Conservation (phyloP, 192 early-diverging fungal species). For the Coemansia sp. region DNA sequence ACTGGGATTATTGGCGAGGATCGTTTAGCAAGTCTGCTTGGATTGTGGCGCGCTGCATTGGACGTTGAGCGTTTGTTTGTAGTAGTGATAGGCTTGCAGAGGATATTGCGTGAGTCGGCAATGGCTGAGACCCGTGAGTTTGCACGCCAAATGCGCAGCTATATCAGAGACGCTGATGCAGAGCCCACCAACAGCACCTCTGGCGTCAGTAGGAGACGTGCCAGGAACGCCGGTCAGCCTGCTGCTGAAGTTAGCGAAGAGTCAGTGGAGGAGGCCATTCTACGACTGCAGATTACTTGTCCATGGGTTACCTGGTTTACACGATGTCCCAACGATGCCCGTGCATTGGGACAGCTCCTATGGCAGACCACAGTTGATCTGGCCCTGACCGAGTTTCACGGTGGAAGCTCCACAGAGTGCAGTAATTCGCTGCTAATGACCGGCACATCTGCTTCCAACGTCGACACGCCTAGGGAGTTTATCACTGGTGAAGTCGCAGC, state of each 20-base stretch:
- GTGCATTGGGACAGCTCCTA: conserved; percentile 27
- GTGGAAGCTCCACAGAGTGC: not conserved
- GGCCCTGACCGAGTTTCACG: conserved; percentile 17
- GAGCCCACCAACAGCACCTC: not conserved
- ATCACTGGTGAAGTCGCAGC: conserved; percentile 16
- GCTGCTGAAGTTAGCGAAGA: conserved; percentile 4
- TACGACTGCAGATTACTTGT: conserved; percentile 29
- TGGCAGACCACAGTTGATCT: conserved; percentile 36
- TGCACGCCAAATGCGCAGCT: conserved; percentile 36
- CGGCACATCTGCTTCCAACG: not conserved
- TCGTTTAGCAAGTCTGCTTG: conserved; percentile 12
- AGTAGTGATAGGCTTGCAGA: conserved; percentile 36
- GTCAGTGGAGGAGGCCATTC: conserved; percentile 21
- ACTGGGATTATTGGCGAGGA: conserved; percentile 9
- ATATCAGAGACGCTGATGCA: conserved; percentile 12
- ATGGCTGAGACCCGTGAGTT: conserved; percentile 32
- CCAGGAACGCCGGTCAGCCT: not conserved
- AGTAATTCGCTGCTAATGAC: not conserved
- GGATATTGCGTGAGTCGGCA: conserved; percentile 6
- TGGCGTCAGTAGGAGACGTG: not conserved
- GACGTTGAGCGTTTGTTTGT: conserved; percentile 22
- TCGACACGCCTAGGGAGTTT: not conserved
- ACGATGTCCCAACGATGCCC: conserved; percentile 21
- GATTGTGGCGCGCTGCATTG: conserved; percentile 37
- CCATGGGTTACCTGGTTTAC: conserved; percentile 37